Base-by-base conservation (phyloP, 805 yeast species). In the Wickerhamiella sergipiensis region DNA sequence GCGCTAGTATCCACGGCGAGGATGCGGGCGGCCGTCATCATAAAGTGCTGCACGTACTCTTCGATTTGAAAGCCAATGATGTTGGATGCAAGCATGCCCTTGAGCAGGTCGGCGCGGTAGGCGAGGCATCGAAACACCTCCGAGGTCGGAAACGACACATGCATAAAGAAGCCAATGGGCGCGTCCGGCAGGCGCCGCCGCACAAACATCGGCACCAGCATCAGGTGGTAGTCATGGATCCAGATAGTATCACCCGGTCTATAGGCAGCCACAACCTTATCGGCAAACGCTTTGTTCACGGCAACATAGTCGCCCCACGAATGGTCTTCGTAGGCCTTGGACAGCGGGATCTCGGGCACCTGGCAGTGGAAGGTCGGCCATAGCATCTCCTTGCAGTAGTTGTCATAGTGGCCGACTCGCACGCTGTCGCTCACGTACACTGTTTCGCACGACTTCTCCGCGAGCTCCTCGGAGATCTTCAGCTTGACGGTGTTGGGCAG, bases 351-450 rank as follows among this genome's bases (percentile, higher is more conserved):
- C 65, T 92, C 97, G 0, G 97, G 97, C 39, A 90, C 85, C 65
- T 90, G 96, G 64, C 92, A 92, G 55, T 80, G 85, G 55, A 92
- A 74, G 1, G 96, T 86, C 31, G 98, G 98, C 97, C 97, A 92
- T 54, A 92, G 70, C 40, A 92, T 85, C 61, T 89, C 94, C 66
- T 92, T 92, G 66, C 97, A 90, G 65, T 84, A 92, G 49, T 86
- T 85, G 52, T 79, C 80, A 66, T 92, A 92, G 62, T 89, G 95
- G 19, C 97, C 97, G 61, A 83, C 84, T 59, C 87, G 86, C 0
- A 87, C 80, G 29, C 78, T 67, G 65, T 92, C 97, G 57, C 77
- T 78, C 2, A 90, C 80, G 53, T 78, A 79, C 2, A 88, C 85
- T 0, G 87, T 79, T 52, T 77, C 61, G 62, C 77, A 81, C 2